These are phyloP conservation scores for Aureobasidium melanogenum DNA, from an alignment of 2,329 filamentous ascomycete species.

Conservation along the genomic window DNA sequence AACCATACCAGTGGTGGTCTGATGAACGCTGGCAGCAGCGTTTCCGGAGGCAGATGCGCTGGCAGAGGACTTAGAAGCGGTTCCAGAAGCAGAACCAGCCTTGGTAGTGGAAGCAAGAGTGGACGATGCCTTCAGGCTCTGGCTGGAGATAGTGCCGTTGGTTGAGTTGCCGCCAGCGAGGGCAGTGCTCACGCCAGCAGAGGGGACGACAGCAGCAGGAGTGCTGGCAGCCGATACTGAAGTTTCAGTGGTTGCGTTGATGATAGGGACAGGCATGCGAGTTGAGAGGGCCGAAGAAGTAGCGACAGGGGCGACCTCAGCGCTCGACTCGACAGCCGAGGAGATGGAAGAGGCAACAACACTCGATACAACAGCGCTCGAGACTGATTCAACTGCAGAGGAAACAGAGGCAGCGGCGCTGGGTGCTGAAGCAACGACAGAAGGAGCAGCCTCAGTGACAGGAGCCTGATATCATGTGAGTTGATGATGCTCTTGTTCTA, in stretches of 20 bases:
- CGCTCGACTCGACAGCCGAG: background rate
- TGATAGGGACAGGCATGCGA: constrained; percentile 5
- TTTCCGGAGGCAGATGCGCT: background rate
- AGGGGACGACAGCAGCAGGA: background rate
- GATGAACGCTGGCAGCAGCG: background rate
- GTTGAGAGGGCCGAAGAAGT: background rate
- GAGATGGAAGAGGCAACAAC: background rate
- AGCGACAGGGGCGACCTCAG: background rate
- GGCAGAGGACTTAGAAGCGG: background rate
- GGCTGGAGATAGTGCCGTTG: constrained; percentile 5
- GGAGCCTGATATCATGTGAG: background rate
- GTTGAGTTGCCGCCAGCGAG: constrained; percentile 8
- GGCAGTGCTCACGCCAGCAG: background rate
- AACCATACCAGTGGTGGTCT: background rate
- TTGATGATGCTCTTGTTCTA: background rate
- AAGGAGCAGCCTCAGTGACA: background rate
- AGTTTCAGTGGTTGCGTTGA: background rate
- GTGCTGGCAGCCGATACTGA: background rate
- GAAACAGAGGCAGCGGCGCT: background rate
- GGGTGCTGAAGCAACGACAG: constrained; percentile 1
- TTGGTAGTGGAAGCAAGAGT: background rate
- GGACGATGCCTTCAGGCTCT: background rate
- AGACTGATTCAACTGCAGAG: background rate
- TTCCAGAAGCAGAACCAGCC: background rate
- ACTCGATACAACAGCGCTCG: background rate